Percentiles rank a stretch among this genome's conserved stretches.
phyloP scores from a whole-genome alignment of 345 rosid species.

The Kernera saxatilis region DNA sequence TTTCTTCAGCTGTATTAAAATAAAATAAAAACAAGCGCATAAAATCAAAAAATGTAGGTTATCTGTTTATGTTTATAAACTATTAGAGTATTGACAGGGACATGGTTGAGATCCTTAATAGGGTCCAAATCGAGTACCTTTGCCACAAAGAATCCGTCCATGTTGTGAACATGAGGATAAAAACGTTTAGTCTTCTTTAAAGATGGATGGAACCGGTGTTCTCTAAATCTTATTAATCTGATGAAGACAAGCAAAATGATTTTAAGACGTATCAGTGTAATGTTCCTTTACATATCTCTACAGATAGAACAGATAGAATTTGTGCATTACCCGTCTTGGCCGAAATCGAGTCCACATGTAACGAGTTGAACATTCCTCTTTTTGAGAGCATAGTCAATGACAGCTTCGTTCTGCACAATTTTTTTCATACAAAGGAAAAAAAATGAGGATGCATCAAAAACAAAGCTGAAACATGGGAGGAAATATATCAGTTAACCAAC shows the following conservation, averaged over 20 bases:
- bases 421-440: not conserved
- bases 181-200: slow-evolving; percentile 68
- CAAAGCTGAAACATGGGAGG: not conserved
- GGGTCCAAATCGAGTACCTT: slow-evolving; percentile 49
- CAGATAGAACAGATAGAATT: slow-evolving; percentile 15
- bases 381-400: slow-evolving; percentile 75
- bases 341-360: slow-evolving; percentile 84
- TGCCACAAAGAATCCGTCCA: slow-evolving; percentile 95
- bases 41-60: not conserved
- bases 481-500: slow-evolving; percentile 40
- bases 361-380: slow-evolving; percentile 84
- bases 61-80: not conserved
- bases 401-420: slow-evolving; percentile 76
- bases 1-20: slow-evolving; percentile 63
- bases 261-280: not conserved
- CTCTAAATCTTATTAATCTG: slow-evolving; percentile 57
- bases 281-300: not conserved
- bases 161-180: slow-evolving; percentile 87
- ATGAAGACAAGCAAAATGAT: slow-evolving; percentile 6
- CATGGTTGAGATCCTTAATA: not conserved
- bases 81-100: not conserved
- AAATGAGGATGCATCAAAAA: not conserved
- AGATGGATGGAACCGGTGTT: slow-evolving; percentile 67
- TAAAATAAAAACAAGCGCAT: not conserved
- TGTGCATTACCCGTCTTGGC: slow-evolving; percentile 61